Percentiles rank a stretch among this genome's conserved stretches.
These are phyloP conservation scores for Nectriaceae sp. DNA, from an alignment of 2,329 filamentous ascomycete genomes.

Conservation along the genomic window DNA sequence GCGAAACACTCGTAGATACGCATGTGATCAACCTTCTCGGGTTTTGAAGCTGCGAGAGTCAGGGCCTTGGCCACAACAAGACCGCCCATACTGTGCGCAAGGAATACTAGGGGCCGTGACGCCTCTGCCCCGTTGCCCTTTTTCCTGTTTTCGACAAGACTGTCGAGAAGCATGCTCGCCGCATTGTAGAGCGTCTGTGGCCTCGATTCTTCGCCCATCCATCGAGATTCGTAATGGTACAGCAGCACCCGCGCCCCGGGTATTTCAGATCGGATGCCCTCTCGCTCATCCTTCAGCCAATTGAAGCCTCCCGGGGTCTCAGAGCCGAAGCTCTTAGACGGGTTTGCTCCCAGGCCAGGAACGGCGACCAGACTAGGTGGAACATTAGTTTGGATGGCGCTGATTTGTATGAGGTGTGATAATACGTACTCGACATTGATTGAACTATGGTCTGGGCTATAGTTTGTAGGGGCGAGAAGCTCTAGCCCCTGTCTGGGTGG, in stretches of 20 bases:
- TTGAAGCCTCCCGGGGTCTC: constrained; percentile 39
- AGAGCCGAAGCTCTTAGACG: constrained; percentile 42
- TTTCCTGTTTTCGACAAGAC: too few species aligned
- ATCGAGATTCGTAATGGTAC: constrained; percentile 45
- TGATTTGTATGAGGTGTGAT: too few species aligned
- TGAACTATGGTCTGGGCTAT: too few species aligned
- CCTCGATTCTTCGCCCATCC: too few species aligned
- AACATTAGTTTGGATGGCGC: not conserved
- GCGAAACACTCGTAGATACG: constrained; percentile 44
- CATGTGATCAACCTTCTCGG: constrained; percentile 36
- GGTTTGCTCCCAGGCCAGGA: constrained; percentile 42
- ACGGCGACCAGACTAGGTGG: constrained; percentile 41
- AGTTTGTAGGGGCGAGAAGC: too few species aligned
- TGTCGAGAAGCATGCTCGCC: too few species aligned
- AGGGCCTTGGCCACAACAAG: constrained; percentile 46
- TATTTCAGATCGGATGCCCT: constrained; percentile 41
- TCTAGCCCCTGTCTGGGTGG: too few species aligned
- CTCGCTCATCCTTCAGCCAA: constrained; percentile 36
- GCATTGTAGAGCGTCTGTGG: too few species aligned
- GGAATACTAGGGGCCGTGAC: constrained; percentile 42
- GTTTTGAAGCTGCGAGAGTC: constrained; percentile 36
- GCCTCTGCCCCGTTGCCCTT: too few species aligned
- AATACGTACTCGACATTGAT: too few species aligned
- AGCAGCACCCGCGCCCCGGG: constrained; percentile 41
- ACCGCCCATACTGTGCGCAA: constrained; percentile 47